Evolutionary conservation across 192 early-diverging fungal species (phyloP), one percentile per base, ranked within the genome.

Genomic region (Dispira parvispora): DNA sequence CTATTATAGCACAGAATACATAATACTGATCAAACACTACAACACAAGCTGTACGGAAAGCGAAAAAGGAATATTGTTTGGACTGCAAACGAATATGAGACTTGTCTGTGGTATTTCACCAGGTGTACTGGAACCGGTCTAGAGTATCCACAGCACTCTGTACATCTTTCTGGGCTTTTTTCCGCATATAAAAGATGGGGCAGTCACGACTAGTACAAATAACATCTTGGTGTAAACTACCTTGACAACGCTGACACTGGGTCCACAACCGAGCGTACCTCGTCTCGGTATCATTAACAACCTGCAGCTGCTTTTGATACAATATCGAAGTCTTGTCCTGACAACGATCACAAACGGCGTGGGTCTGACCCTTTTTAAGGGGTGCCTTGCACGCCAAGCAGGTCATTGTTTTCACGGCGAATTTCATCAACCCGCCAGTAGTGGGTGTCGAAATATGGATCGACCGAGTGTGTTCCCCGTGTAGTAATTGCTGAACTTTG

Each of bases 171-270:
- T 93, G 90, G 16, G 81, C 87, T 72, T 94, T 96, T 62, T 91
- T 92, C 61, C 96, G 87, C 95, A 98, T 98, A 65, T 89, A 99
- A 67, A 95, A 97, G 32, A 99, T 99, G 8, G 96, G 93, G 70
- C 96, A 99, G 71, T 96, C 93, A 69, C 84, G 88, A 64, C 86
- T 89, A 5, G 88, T 91, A 73, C 95, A 98, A 58, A 98, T 79
- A 13, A 98, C 90, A 64, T 96, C 92, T 65, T 89, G 90, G 73
- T 96, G 92, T 42, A 97, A 68, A 63, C 81, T 88, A 32, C 91
- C 94, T 70, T 96, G 94, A 66, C 95, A 98, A 44, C 89, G 78
- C 73, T 98, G 95, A 68, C 95, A 98, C 68, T 96, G 92, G 23
- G 95, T 97, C 95, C 95, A 98, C 32, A 96, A 77, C 20, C 91